A percentile compares a stretch with the other conserved stretches of the same genome.
Conservation (phyloP, 1,284 basidiomycete genomes). For the Cutaneotrichosporon dermatis region DNA sequence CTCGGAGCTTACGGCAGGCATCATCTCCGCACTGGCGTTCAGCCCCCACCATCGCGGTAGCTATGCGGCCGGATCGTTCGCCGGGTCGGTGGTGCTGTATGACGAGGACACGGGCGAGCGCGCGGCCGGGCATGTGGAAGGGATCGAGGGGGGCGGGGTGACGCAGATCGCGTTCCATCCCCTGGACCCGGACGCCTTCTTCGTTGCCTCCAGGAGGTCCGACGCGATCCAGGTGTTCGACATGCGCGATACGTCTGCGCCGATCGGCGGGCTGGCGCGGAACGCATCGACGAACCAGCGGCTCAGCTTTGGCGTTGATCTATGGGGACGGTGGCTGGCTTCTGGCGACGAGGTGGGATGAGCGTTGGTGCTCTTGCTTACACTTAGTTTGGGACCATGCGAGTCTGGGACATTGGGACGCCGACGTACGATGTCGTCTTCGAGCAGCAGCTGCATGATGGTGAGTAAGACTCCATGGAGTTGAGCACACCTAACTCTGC, state of each 20-base stretch:
- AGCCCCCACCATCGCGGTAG: conserved; percentile 62
- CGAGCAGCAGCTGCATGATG: conserved; percentile 16
- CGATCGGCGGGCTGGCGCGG: conserved; percentile 25
- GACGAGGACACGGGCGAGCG: conserved; percentile 56
- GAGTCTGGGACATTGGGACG: conserved; percentile 38
- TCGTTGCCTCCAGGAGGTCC: conserved; percentile 70
- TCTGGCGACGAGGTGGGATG: conserved; percentile 64
- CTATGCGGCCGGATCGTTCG: conserved; percentile 63
- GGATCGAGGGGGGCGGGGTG: conserved; percentile 58
- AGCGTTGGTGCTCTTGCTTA: not conserved
- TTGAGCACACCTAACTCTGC: conserved; percentile 8
- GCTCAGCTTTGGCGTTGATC: conserved; percentile 70
- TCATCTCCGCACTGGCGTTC: conserved; percentile 77
- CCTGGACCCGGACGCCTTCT: conserved; percentile 63
- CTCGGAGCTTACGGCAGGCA: conserved; percentile 55
- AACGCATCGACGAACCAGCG: conserved; percentile 66
- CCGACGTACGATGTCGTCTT: conserved; percentile 10
- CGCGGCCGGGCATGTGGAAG: conserved; percentile 62
- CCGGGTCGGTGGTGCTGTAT: conserved; percentile 69
- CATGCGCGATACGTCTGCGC: conserved; percentile 57
- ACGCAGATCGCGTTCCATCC: conserved; percentile 83
- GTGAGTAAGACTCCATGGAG: too few relatives aligned
- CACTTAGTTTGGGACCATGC: conserved; percentile 30
- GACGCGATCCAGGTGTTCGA: conserved; percentile 70
- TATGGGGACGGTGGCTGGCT: conserved; percentile 62